These are phyloP conservation scores for Rubia balearica DNA, from an alignment of 305 asterid species.

Conservation along the genomic window DNA sequence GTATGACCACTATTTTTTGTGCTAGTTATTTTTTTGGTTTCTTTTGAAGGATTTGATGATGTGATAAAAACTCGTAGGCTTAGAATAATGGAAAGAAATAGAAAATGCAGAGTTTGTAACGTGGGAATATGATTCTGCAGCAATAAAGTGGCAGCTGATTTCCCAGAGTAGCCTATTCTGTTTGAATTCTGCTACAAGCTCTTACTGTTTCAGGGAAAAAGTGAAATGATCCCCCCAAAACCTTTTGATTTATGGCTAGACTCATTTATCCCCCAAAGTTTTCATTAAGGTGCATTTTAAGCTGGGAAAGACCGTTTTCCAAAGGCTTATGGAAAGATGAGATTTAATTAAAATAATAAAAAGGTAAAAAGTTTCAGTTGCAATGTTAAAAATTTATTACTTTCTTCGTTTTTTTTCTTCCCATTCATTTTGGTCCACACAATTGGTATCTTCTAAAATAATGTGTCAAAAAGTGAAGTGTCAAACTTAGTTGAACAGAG, in stretches of 20 bases:
- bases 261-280: too few relatives aligned
- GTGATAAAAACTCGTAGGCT: not conserved
- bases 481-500: too few relatives aligned
- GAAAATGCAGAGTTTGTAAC: not conserved
- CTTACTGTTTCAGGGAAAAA: not conserved
- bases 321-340: too few relatives aligned
- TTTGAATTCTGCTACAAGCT: not conserved
- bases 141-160: not conserved
- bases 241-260: not conserved
- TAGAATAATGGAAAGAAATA: not conserved
- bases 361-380: too few relatives aligned
- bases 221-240: not conserved
- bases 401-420: too few relatives aligned
- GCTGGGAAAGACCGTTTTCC: too few relatives aligned
- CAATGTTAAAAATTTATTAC: too few relatives aligned
- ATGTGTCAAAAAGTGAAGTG: too few relatives aligned
- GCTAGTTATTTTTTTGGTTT: not conserved
- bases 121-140: slow-evolving; percentile 13
- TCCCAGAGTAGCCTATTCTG: not conserved
- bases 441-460: too few relatives aligned
- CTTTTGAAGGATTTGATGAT: not conserved
- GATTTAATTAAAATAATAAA: too few relatives aligned
- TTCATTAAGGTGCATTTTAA: too few relatives aligned
- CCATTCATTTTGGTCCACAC: too few relatives aligned
- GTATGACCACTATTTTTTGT: not conserved